These are phyloP conservation scores for Penicillium sp. DNA, from an alignment of 2,329 filamentous ascomycete species.

Conservation along the genomic window DNA sequence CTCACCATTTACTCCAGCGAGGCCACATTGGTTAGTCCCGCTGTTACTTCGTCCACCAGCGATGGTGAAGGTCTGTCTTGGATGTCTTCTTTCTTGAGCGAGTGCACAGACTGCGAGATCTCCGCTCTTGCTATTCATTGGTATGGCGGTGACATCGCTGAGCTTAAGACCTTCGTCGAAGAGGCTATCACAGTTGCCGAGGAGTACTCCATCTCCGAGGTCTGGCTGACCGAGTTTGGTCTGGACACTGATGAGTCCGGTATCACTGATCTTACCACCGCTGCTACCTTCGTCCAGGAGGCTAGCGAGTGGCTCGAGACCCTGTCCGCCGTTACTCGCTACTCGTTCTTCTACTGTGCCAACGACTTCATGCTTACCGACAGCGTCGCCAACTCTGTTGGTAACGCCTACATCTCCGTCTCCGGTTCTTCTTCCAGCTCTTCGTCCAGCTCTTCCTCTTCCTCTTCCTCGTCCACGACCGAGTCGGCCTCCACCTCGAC, in stretches of 20 bases:
- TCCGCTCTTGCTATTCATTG: slow-evolving; percentile 48
- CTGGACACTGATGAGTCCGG: slow-evolving; percentile 31
- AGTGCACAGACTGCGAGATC: slow-evolving; percentile 41
- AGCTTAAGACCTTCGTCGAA: slow-evolving; percentile 40
- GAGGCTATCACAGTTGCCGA: slow-evolving; percentile 36
- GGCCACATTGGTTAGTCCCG: slow-evolving; percentile 45
- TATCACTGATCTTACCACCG: slow-evolving; percentile 21
- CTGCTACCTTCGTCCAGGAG: slow-evolving; percentile 37
- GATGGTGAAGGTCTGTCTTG: slow-evolving; percentile 39
- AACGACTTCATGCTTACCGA: slow-evolving; percentile 35
- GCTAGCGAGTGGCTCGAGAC: slow-evolving; percentile 42
- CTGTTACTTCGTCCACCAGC: slow-evolving; percentile 36
- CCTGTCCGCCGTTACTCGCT: slow-evolving; percentile 40
- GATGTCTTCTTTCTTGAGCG: slow-evolving; percentile 34
- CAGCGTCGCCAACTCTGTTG: slow-evolving; percentile 27
- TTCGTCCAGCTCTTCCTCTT: neutral
- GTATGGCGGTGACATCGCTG: slow-evolving; percentile 36
- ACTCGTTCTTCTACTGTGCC: slow-evolving; percentile 44
- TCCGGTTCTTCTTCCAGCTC: neutral
- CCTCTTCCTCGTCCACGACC: neutral
- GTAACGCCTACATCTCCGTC: slow-evolving; percentile 28
- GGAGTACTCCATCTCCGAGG: slow-evolving; percentile 35
- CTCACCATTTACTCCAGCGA: slow-evolving; percentile 39
- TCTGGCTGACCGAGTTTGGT: slow-evolving; percentile 51
- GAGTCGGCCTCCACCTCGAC: neutral